A percentile compares a stretch with the other conserved stretches of the same genome.
phyloP scores from a whole-genome alignment of 495 filamentous ascomycete species.

The Hapsidospora chrysogenum region DNA sequence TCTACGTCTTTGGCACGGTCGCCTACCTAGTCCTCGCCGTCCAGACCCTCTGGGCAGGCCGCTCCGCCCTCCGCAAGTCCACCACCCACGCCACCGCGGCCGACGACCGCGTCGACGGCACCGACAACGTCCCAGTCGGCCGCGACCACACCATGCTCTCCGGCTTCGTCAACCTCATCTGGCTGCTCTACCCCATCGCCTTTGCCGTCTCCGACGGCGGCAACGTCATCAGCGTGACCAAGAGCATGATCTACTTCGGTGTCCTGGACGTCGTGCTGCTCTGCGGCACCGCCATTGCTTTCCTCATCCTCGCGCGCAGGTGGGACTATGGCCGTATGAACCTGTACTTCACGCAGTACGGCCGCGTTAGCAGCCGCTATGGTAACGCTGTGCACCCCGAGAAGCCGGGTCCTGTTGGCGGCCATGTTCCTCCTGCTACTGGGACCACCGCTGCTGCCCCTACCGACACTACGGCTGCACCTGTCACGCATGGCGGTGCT shows the following conservation, averaged over 20 bases:
- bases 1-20: slow-evolving; percentile 26
- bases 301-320: slow-evolving; percentile 18
- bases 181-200: slow-evolving; percentile 31
- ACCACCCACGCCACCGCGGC: too few species aligned
- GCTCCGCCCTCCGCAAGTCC: background rate
- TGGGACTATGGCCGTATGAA: slow-evolving; percentile 33
- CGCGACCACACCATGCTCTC: slow-evolving; percentile 23
- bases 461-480: too few species aligned
- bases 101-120: too few species aligned
- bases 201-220: slow-evolving; percentile 30
- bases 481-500: too few species aligned
- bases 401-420: too few species aligned
- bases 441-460: too few species aligned
- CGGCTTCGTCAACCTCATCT: slow-evolving; percentile 26
- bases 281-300: slow-evolving; percentile 15
- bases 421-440: too few species aligned
- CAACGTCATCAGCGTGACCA: slow-evolving; percentile 23
- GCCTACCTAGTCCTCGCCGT: slow-evolving; percentile 18
- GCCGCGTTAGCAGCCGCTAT: too few species aligned
- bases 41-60: slow-evolving; percentile 13
- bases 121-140: slow-evolving; percentile 17
- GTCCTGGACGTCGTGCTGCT: slow-evolving; percentile 25
- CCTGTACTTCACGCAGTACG: slow-evolving; percentile 36
- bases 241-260: slow-evolving; percentile 27
- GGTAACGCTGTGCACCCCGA: too few species aligned